Evolutionary conservation across 345 rosid species (phyloP), one percentile per base, ranked within the genome.

Genomic region (Lagerstroemia speciosa): DNA sequence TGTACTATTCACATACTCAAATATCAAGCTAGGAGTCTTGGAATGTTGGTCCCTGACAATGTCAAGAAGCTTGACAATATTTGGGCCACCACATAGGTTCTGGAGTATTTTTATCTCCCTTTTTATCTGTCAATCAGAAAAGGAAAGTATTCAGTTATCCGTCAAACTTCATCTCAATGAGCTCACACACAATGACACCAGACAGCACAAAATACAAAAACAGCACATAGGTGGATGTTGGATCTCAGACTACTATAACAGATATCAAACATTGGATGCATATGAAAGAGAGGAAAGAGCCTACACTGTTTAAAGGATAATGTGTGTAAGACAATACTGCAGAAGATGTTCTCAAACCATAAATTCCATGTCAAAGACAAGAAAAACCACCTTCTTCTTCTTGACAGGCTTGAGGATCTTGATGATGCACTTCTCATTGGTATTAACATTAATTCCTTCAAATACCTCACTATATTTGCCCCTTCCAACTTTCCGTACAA

Each of bases 401-500:
- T 89, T 87, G 62, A 89, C 96, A 74, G 96, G 96, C 78, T 89
- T 89, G 76, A 89, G 96, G 75, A 89, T 87, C 83, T 89, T 89
- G 80, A 89, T 83, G 22, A 89, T 72, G 61, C 91, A 87, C 46
- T 83, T 79, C 77, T 89, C 93, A 55, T 83, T 87, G 75, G 64
- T 89, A 65, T 83, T 85, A 66, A 86, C 85, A 74, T 89, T 89
- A 27, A 89, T 66, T 19, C 96, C 96, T 74, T 89, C 96, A 65
- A 89, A 89, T 45, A 89, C 96, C 75, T 87, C 96, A 50, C 96
- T 89, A 70, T 87, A 89, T 68, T 89, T 89, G 38, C 96, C 96
- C 69, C 96, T 80, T 64, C 96, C 96, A 19, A 89, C 89, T 78
- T 89, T 89, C 70, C 91, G 83, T 60, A 89, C 93, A 72, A 89